Evolutionary conservation across 768 basidiomycete species (phyloP), one percentile per base, ranked within the genome.

Genomic region (Amanita molliuscula): DNA sequence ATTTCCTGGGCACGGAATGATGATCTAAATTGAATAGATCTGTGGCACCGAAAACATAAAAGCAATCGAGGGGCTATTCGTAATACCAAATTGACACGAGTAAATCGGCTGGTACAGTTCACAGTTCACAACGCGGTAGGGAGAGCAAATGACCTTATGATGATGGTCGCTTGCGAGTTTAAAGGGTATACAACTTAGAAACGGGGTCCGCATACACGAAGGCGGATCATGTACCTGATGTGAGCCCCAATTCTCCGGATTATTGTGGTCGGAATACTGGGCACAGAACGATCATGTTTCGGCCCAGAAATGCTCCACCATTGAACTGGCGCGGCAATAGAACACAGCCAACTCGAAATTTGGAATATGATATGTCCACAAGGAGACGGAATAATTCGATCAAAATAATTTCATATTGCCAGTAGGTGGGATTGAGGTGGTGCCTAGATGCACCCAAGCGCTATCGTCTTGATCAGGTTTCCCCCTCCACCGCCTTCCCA

Each of bases 231-330:
- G 55, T 10, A 28, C 52, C 57, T 58, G 58, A 61, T 54, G 47
- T 53, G 53, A 53, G 54, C 60, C 57, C 49, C 47, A 47, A 48
- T 51, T 55, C 54, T 55, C 29, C 18, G 34, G 20, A 34, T 13
- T 38, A 5, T 18, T 3, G 15, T 33, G 52, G 54, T 51, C 52
- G 51, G 55, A 55, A 64, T 55, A 59, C 51, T 60, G 54, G 54
- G 56, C 46, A 48, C 48, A 58, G 44, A 56, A 50, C 71, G 74
- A 75, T 75, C 72, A 70, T 71, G 73, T 75, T 72, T 76, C 72
- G 72, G 40, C 23, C 33, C 7, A 33, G 40, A 34, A 37, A 10
- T n/a, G 41, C 42, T 43, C 41, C 49, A 50, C 36, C 15, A 16
- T 21, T 33, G 18, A 33, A n/a, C 21, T 4, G 20, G 23, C 33